Conservation (phyloP, 2,329 filamentous ascomycete species). For the Ramularia endophylla region DNA sequence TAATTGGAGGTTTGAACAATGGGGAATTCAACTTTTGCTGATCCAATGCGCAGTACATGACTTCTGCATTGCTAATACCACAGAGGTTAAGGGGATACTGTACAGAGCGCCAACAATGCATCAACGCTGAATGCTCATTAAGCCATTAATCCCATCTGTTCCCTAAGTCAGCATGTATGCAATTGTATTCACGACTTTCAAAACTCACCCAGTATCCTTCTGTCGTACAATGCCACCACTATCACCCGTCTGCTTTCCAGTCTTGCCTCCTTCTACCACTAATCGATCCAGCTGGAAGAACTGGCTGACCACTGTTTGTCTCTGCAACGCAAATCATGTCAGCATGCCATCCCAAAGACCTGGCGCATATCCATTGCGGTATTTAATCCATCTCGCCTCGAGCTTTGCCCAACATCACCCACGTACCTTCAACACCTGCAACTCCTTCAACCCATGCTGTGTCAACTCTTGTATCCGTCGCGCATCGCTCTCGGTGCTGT, state of each 20-base stretch:
- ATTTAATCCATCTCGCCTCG: neutral
- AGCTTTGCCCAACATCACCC: neutral
- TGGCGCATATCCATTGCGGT: neutral
- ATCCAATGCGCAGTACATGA: no score
- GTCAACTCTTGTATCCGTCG: conserved; percentile 79
- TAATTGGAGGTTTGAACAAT: no score
- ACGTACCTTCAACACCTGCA: conserved; percentile 85
- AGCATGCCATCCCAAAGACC: conserved; percentile 24
- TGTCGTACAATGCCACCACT: conserved; percentile 64
- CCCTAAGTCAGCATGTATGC: neutral
- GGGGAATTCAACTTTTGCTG: no score
- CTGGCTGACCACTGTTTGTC: conserved; percentile 90
- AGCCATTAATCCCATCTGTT: neutral
- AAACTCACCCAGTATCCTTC: conserved; percentile 68
- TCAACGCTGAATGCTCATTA: neutral
- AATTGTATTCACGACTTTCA: neutral
- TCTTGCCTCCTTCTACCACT: conserved; percentile 83
- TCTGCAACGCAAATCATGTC: conserved; percentile 50
- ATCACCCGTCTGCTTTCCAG: conserved; percentile 65
- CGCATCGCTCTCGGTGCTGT: conserved; percentile 65
- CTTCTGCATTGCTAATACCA: no score
- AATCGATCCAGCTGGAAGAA: conserved; percentile 90
- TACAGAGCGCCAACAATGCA: no score
- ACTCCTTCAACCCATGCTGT: conserved; percentile 77
- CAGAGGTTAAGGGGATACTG: no score